Percentiles rank a stretch among this genome's conserved stretches.
phyloP scores from a whole-genome alignment of 768 basidiomycete genomes.

The Sistotremastrum suecicum region DNA sequence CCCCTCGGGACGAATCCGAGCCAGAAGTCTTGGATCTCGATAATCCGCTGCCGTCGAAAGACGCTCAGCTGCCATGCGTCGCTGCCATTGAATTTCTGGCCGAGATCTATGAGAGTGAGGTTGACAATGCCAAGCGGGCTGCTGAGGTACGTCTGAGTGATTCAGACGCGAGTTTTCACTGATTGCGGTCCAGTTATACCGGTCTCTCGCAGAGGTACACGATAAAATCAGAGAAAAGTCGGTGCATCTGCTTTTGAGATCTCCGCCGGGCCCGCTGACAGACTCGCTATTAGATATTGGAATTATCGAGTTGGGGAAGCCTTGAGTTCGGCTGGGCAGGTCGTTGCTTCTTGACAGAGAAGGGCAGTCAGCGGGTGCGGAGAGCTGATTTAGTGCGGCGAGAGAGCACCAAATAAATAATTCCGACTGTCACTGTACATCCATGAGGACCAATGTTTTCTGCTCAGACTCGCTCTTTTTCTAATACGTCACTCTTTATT shows the following conservation, averaged over 20 bases:
- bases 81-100: constrained; percentile 80
- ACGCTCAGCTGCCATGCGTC: constrained; percentile 61
- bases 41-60: constrained; percentile 49
- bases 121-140: constrained; percentile 29
- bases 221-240: constrained; percentile 72
- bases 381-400: too few species aligned
- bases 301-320: constrained; percentile 54
- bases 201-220: constrained; percentile 47
- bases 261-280: constrained; percentile 6
- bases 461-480: too few species aligned
- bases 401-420: too few species aligned
- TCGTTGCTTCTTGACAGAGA: too few species aligned
- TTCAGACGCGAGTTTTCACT: constrained; percentile 26
- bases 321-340: too few species aligned
- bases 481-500: too few species aligned
- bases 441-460: too few species aligned
- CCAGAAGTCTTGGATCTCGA: constrained; percentile 46
- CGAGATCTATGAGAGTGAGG: constrained; percentile 51
- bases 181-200: constrained; percentile 46
- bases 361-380: too few species aligned
- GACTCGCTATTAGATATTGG: constrained; percentile 45
- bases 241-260: constrained; percentile 9
- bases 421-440: too few species aligned
- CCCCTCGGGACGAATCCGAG: constrained; percentile 8
- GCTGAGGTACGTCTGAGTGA: constrained; percentile 14